Base-by-base conservation (phyloP, 2,329 filamentous ascomycete genomes). In the Pezicula radicicola region DNA sequence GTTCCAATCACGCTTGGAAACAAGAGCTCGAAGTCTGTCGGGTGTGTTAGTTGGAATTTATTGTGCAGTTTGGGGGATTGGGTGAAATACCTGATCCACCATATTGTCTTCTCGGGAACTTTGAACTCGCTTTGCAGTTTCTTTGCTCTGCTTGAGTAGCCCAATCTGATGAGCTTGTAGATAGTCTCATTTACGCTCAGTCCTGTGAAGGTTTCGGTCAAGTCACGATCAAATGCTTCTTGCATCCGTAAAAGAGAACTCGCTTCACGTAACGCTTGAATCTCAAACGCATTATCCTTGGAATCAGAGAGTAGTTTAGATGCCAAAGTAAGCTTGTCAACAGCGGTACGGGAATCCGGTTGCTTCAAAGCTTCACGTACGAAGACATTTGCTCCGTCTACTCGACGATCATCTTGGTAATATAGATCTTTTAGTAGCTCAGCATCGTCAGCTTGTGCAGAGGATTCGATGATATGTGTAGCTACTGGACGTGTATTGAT, bases 91-190 rank as follows among this genome's bases (percentile, higher is more conserved):
- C 82, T 74, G 53, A 84, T 81, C 91, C 93, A 99, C 84, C 90
- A 93, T 58, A 85, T 88, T 28, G 91, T 88, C 70, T 91, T 95
- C 60, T 97, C 94, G 0, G 89, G 84, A 44, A 99, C 86, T 65
- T 91, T 95, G 75, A 99, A 99, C 61, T 97, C 93, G 66, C 80
- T 86, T 67, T 94, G 88, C 3, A 97, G 79, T 71, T 93, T 96
- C 70, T 87, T 88, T 19, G 92, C 92, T 54, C 92, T 83, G 62
- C 91, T 91, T 49, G 86, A 80, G 66, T 96, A 92, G 2, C 91
- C 91, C 10, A 89, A 79, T 47, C 85, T 81, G 58, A 96, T 86
- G 48, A 99, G 79, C 67, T 91, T 89, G 72, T 93, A 95, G 63
- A 97, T 82, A 1, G 94, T 99, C 66, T 96, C 88, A 66, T 97